phyloP scores from a whole-genome alignment of 2,329 filamentous ascomycete genomes.

The Endothia cerciana region DNA sequence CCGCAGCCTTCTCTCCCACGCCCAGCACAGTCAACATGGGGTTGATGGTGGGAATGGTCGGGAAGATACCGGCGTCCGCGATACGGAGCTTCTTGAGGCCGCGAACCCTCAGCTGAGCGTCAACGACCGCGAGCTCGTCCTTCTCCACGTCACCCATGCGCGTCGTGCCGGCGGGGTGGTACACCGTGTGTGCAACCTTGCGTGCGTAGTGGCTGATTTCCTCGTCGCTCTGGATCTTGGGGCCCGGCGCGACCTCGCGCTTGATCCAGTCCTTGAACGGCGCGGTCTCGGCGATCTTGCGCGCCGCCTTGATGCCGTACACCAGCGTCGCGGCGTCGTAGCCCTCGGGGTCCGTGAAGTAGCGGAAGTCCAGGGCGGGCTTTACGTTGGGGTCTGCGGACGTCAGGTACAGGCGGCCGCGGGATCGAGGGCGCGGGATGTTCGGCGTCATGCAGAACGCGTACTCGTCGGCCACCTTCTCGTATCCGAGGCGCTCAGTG shows the following conservation, averaged over 20 bases:
- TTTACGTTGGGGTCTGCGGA: slow-evolving; percentile 76
- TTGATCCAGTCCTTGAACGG: slow-evolving; percentile 86
- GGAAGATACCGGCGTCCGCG: slow-evolving; percentile 86
- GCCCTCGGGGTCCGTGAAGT: slow-evolving; percentile 85
- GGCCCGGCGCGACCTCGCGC: slow-evolving; percentile 79
- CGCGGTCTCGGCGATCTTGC: slow-evolving; percentile 72
- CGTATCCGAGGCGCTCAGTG: slow-evolving; percentile 78
- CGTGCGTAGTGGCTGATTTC: slow-evolving; percentile 81
- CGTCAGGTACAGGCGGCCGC: slow-evolving; percentile 77
- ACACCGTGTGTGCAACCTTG: slow-evolving; percentile 82
- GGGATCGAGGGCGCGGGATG: slow-evolving; percentile 80
- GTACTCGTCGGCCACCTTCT: slow-evolving; percentile 65
- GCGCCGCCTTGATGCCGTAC: slow-evolving; percentile 75
- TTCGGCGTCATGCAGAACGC: slow-evolving; percentile 95
- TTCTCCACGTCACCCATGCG: slow-evolving; percentile 79
- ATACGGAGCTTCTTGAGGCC: slow-evolving; percentile 77
- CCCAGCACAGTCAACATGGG: slow-evolving; percentile 88
- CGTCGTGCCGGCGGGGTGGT: slow-evolving; percentile 86
- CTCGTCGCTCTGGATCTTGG: slow-evolving; percentile 74
- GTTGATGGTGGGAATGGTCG: slow-evolving; percentile 81
- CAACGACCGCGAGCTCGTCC: slow-evolving; percentile 79
- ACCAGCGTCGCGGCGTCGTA: slow-evolving; percentile 85
- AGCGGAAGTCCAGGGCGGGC: slow-evolving; percentile 84
- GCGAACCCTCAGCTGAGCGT: slow-evolving; percentile 71
- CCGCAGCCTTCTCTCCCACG: slow-evolving; percentile 81